Evolutionary conservation across 2,329 filamentous ascomycete species (phyloP), one percentile per base, ranked within the genome.

Genomic region (Colletotrichum orchidophilum): DNA sequence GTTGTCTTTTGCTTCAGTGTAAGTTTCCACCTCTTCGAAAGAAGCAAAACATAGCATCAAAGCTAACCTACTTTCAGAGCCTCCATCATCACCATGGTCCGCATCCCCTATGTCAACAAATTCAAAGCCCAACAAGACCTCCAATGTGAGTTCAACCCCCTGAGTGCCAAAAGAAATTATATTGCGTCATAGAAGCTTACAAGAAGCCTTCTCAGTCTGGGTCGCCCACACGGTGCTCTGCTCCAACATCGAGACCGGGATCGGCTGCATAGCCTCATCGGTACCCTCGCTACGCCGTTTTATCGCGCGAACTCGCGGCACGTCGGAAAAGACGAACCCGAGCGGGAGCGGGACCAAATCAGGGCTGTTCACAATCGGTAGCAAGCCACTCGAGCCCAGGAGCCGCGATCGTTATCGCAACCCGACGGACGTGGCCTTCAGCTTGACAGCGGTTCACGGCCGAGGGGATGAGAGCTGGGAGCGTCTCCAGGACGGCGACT

Each of bases 231-330:
- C 64, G 21, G 60, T 75, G 1, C 74, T 75, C 52, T 75, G 71
- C 63, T 75, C 74, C 66, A 75, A 75, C 69, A 69, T 75, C 46
- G 74, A 75, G 50, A 75, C 74, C 2, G 74, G 74, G 46, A 73
- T 75, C 26, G 74, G 74, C 42, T 73, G 73, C 55, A 71, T 75
- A 60, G 74, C 74, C 33, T 74, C 74, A 11, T 75, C 74, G 0
- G 50, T 75, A 4, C 74, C 74, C 9, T 71, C 72, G 7, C 70
- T 75, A 1, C 73, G 74, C 18, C 71, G 71, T 26, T 63, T 75
- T 63, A 59, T 72, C 52, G 64, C 68, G 21, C 59, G 72, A 15
- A 53, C 57, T 8, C 63, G 63, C 31, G 72, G 70, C 39, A 67
- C 52, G 55, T 53, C 74, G 2, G 74, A 72, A 9, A 39, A 42